Percentiles rank a stretch among this genome's conserved stretches.
These are phyloP conservation scores for Geranomyces variabilis DNA, from an alignment of 192 early-diverging fungal species.

Conservation along the genomic window DNA sequence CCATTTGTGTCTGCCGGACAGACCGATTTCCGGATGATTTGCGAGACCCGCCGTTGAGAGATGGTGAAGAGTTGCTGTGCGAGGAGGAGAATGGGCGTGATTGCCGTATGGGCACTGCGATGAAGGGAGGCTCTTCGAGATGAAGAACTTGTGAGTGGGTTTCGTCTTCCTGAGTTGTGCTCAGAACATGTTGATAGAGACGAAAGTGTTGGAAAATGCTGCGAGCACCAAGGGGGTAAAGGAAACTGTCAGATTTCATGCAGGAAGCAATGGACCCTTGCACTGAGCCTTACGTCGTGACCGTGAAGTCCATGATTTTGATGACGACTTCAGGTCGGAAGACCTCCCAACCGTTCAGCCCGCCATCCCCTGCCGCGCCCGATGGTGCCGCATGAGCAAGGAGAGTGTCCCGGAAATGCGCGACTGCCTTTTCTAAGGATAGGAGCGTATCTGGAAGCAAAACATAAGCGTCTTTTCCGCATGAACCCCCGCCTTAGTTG, in stretches of 20 bases:
- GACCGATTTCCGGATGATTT: constrained; percentile 8
- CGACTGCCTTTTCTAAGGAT: constrained; percentile 11
- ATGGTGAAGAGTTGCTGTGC: background rate
- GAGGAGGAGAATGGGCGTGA: constrained; percentile 1
- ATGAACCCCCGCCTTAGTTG: background rate
- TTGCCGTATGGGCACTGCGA: background rate
- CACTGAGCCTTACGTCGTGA: constrained; percentile 20
- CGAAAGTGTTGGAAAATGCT: constrained; percentile 41
- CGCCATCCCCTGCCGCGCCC: constrained; percentile 1
- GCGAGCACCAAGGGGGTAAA: background rate
- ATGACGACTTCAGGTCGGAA: constrained; percentile 27
- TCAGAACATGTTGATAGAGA: constrained; percentile 27
- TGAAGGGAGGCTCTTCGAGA: constrained; percentile 22
- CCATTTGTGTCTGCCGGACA: background rate
- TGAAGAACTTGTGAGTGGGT: background rate
- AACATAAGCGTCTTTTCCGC: background rate
- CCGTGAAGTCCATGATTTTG: constrained; percentile 28
- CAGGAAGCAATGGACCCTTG: background rate
- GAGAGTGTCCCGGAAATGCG: constrained; percentile 25
- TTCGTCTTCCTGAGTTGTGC: constrained; percentile 13
- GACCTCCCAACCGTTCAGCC: constrained; percentile 15
- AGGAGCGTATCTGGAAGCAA: background rate
- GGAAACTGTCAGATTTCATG: background rate
- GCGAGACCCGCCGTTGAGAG: background rate
- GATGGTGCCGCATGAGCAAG: constrained; percentile 13